Evolutionary conservation across 345 rosid species (phyloP), one percentile per base, ranked within the genome.

Genomic region (Hypericum androsaemum): DNA sequence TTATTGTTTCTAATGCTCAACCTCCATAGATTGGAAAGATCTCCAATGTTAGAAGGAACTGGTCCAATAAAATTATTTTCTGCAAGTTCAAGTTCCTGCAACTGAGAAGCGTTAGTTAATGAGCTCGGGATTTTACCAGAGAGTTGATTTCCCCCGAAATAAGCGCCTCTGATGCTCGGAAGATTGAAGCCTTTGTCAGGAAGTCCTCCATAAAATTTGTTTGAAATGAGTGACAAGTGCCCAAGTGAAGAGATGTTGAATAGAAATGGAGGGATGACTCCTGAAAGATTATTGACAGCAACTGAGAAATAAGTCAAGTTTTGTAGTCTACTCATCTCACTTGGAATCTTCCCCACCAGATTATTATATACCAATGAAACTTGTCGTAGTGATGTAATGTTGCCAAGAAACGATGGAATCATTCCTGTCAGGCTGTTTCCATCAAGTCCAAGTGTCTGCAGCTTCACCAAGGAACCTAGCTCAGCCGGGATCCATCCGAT

Each of bases 101-200:
- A 43, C 7, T 50, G 39, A 8, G 63, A 59, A 41, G 55, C 54
- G 50, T 59, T 59, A 41, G 54, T 40, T 28, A 59, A 48, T 5
- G 63, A 59, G 12, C 39, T 14, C 11, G 63, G 63, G 35, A 59
- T 50, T 13, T 47, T 5, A 39, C 63, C 63, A 8, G 47, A 16
- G 0, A 59, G 12, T 9, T 13, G 22, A 42, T 59, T 59, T 13
- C 45, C 45, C 5, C 47, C 53, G 32, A 50, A n/a, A 17, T 48
- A 12, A 41, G 50, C 28, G 5, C 5, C 12, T 8, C 15, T 28
- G n/a, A 59, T 16, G 41, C 50, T 59, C 10, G 47, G 45, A 6
- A 59, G 55, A 41, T 39, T 50, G 54, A 59, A n/a, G 41, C 63
- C 55, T 22, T 32, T 48, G 17, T 59, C 55, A 8, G 63, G 55